Evolutionary conservation across 176 grass and related monocot genomes (phyloP), one percentile per base, ranked within the genome.

Genomic region (Poa pratensis): DNA sequence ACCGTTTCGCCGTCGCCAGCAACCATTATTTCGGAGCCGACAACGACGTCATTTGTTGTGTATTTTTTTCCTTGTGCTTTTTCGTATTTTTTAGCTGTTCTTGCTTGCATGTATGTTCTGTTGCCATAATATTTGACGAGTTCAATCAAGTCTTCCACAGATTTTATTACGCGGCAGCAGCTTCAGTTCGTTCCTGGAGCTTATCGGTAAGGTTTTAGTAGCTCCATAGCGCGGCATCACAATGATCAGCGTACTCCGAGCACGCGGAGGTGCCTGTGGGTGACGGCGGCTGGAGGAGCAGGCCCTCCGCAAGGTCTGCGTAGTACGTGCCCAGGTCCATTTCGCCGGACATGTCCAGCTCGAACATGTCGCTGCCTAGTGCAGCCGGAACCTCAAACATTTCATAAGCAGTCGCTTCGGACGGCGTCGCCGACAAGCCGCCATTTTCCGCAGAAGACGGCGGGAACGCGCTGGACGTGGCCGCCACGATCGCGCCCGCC

Each of bases 201-300:
- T 40, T 40, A 12, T 49, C 46, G 1, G 46, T 14, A 49, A 49
- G 46, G 11, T 14, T 3, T 13, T 49, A 83, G 82, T 81, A 84
- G 40, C 89, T 85, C 86, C 89, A 87, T 15, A 85, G 76, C 5
- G 27, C 69, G 46, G 75, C 22, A 22, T 83, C 75, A 23, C 76
- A 1, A 20, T 22, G 9, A n/a, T 58, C 19, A 58, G 39, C 58
- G n/a, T 40, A 35, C 1, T 84, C 89, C 80, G 58, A 88, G 30
- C 12, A 81, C 2, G n/a, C 35, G 12, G n/a, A 46, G 19, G 45
- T 22, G 67, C 26, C 34, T 58, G 23, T 19, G 59, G 6, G 20
- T 3, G 69, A 40, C 39, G 87, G 89, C 28, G 86, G 85, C 13
- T 87, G 71, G 42, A 95, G 58, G 78, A 92, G 77, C 7, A 94